These are phyloP conservation scores for Podospora anserina DNA, from an alignment of 495 filamentous ascomycete species.

Conservation along the genomic window DNA sequence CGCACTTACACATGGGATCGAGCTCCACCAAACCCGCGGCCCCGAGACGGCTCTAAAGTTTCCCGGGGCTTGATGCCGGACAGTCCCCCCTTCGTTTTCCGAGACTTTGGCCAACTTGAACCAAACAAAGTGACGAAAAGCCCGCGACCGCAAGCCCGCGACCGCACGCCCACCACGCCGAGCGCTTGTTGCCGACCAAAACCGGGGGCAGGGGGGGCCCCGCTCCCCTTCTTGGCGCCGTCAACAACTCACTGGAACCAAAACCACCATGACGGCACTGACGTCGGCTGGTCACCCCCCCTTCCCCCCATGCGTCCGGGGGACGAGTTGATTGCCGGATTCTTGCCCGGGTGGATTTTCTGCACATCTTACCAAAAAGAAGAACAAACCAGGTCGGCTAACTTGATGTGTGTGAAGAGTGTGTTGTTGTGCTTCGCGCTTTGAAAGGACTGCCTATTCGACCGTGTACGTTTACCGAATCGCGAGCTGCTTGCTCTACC, in stretches of 20 bases:
- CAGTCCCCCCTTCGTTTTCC: conserved; percentile 13
- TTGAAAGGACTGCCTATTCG: not conserved
- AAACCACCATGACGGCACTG: conserved; percentile 14
- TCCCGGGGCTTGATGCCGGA: conserved; percentile 15
- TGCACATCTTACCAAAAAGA: conserved; percentile 9
- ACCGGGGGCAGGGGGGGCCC: conserved; percentile 1
- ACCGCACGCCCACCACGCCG: conserved; percentile 2
- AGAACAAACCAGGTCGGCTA: conserved; percentile 17
- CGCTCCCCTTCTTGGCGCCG: conserved; percentile 8
- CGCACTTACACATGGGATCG: not conserved
- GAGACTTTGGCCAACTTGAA: not conserved
- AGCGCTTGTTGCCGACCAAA: conserved; percentile 4
- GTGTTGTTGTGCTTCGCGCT: not conserved
- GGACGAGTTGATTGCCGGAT: not conserved
- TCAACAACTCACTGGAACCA: not conserved
- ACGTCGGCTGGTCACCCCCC: conserved; percentile 3
- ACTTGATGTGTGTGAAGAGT: conserved; percentile 1
- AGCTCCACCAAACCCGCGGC: conserved; percentile 10
- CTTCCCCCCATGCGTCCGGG: not conserved
- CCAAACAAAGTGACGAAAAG: no score
- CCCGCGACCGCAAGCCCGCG: not conserved
- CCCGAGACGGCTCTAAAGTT: conserved; percentile 7
- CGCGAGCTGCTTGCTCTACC: not conserved
- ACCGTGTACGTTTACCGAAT: not conserved
- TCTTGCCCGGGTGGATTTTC: not conserved